Percentiles rank a stretch among this genome's conserved stretches.
These are phyloP conservation scores for Kluyveromyces sp. DNA, from an alignment of 1,139 yeast species.

Conservation along the genomic window DNA sequence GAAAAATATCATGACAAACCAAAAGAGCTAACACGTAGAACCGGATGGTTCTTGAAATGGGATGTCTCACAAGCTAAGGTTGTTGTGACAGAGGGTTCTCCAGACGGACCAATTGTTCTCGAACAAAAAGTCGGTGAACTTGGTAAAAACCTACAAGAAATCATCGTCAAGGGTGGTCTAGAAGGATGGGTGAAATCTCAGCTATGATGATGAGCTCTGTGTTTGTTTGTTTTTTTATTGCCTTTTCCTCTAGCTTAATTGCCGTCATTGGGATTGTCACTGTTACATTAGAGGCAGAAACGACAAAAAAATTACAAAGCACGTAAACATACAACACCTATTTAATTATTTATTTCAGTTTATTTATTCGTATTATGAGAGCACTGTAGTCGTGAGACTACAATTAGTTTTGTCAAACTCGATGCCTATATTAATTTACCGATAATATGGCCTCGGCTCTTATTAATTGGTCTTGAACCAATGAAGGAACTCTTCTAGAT, in stretches of 20 bases:
- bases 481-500: no score
- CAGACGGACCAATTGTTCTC: constrained; percentile 51
- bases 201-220: constrained; percentile 30
- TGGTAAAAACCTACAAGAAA: constrained; percentile 92
- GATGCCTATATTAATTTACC: no score
- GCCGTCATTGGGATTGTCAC: background rate
- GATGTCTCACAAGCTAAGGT: constrained; percentile 82
- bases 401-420: no score
- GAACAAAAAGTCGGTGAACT: constrained; percentile 90
- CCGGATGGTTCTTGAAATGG: constrained; percentile 91
- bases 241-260: background rate
- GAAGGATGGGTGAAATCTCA: constrained; percentile 96
- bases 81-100: constrained; percentile 55
- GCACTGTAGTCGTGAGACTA: no score
- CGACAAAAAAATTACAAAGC: no score
- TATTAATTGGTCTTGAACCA: no score
- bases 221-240: background rate
- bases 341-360: no score
- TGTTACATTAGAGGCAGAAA: no score
- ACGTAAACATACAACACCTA: no score
- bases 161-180: constrained; percentile 92
- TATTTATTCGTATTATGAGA: no score
- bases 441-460: no score
- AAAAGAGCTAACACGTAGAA: constrained; percentile 77
- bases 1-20: constrained; percentile 48